A percentile compares a stretch with the other conserved stretches of the same genome.
Evolutionary conservation across 352 stramenopile species (phyloP).

Genomic region (Phytophthora palmivora): DNA sequence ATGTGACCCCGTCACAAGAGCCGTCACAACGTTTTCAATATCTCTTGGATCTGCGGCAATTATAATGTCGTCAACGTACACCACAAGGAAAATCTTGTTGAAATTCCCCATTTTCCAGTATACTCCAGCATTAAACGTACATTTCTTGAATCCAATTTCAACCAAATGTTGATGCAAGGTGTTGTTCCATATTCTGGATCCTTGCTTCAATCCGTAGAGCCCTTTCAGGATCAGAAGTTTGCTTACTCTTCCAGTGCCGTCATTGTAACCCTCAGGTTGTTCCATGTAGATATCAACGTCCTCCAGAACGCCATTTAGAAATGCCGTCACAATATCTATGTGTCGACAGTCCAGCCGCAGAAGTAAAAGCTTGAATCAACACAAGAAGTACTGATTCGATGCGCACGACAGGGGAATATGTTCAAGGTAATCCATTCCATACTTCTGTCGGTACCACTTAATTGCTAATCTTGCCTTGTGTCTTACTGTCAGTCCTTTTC

Average conservation of each 20-base stretch:
- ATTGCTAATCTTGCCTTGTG: slow-evolving; percentile 2
- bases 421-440: slow-evolving; percentile 5
- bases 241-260: slow-evolving; percentile 2
- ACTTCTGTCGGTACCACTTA: slow-evolving; percentile 9
- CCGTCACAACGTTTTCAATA: neutral
- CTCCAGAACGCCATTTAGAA: too few relatives aligned
- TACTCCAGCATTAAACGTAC: neutral
- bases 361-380: too few relatives aligned
- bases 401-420: too few relatives aligned
- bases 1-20: neutral
- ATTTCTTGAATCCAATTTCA: slow-evolving; percentile 1
- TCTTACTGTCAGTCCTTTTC: slow-evolving; percentile 6
- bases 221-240: slow-evolving; percentile 10
- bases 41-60: neutral
- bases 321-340: too few relatives aligned
- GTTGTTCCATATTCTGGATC: slow-evolving; percentile 2
- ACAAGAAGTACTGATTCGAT: too few relatives aligned
- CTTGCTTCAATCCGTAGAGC: slow-evolving; percentile 9
- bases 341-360: too few relatives aligned
- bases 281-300: too few relatives aligned
- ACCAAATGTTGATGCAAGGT: slow-evolving; percentile 1
- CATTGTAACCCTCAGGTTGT: neutral
- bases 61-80: slow-evolving; percentile 7
- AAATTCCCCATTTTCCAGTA: neutral
- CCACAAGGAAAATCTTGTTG: neutral